A percentile compares a stretch with the other conserved stretches of the same genome.
These are phyloP conservation scores for Simplicillium aogashimaense DNA, from an alignment of 2,329 filamentous ascomycete genomes.

Conservation along the genomic window DNA sequence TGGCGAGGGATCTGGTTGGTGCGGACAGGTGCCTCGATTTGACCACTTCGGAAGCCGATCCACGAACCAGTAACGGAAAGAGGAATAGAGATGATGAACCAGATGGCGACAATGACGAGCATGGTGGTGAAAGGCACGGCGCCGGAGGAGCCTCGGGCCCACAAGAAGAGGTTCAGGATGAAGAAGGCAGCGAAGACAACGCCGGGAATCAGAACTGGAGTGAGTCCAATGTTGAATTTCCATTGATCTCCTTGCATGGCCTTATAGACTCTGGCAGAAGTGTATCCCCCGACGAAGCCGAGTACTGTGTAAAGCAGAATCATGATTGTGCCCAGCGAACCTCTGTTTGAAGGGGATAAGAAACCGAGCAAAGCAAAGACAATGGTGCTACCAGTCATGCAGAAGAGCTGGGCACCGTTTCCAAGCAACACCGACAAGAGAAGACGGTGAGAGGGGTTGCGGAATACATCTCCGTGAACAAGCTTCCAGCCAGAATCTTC, in stretches of 20 bases:
- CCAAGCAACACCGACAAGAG: constrained; percentile 81
- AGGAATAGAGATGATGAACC: constrained; percentile 94
- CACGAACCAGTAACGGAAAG: constrained; percentile 85
- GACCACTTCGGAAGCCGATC: constrained; percentile 73
- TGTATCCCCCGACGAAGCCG: constrained; percentile 85
- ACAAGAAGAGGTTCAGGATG: constrained; percentile 90
- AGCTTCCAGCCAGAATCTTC: constrained; percentile 99
- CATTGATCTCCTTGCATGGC: constrained; percentile 84
- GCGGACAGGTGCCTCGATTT: constrained; percentile 71
- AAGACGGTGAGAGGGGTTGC: constrained; percentile 72
- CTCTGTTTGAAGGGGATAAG: constrained; percentile 89
- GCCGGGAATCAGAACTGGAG: constrained; percentile 74
- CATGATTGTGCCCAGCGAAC: constrained; percentile 86
- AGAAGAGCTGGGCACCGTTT: constrained; percentile 91
- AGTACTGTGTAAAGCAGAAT: constrained; percentile 89
- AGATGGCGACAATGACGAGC: constrained; percentile 85
- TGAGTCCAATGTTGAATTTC: constrained; percentile 88
- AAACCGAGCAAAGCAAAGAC: constrained; percentile 89
- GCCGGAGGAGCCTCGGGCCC: constrained; percentile 84
- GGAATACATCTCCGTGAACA: constrained; percentile 95
- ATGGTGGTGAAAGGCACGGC: constrained; percentile 96
- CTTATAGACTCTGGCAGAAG: constrained; percentile 87
- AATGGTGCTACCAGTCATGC: constrained; percentile 94
- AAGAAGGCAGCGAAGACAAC: constrained; percentile 86
- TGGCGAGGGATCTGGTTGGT: constrained; percentile 98